These are phyloP conservation scores for Didymella exigua DNA, from an alignment of 2,329 filamentous ascomycete species.

Conservation along the genomic window DNA sequence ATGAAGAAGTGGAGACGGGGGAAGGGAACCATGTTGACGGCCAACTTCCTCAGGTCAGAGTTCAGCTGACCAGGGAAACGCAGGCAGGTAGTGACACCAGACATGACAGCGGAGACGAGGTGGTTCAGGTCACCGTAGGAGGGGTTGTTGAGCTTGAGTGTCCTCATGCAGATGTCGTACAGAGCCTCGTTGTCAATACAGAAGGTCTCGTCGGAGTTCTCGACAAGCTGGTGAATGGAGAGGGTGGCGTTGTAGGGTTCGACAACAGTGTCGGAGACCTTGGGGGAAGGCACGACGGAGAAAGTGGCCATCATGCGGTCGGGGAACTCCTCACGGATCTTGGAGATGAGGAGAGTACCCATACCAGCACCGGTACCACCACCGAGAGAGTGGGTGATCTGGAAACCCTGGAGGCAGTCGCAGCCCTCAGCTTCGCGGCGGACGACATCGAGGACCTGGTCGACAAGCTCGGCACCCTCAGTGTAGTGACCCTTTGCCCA, in stretches of 20 bases:
- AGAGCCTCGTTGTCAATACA: constrained; percentile 99
- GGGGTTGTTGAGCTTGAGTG: constrained; percentile 97
- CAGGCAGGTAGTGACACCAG: constrained; percentile 95
- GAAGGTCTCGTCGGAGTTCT: constrained; percentile 99
- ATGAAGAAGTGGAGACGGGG: constrained; percentile 99
- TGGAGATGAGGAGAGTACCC: constrained; percentile 99
- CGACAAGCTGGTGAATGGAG: constrained; percentile 97
- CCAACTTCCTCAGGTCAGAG: constrained; percentile 98
- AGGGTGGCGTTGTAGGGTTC: constrained; percentile 99
- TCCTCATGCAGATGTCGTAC: constrained; percentile 99
- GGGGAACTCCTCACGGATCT: constrained; percentile 99
- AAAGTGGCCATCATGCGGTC: constrained; percentile 99
- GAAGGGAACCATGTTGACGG: constrained; percentile 99
- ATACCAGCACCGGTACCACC: constrained; percentile 99
- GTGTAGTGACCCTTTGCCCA: constrained; percentile 99
- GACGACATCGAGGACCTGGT: constrained; percentile 97
- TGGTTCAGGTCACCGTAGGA: constrained; percentile 99
- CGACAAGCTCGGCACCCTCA: constrained; percentile 97
- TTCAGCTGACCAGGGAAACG: constrained; percentile 99
- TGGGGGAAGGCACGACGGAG: constrained; percentile 97
- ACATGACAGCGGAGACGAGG: constrained; percentile 99
- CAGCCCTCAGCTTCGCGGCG: constrained; percentile 98
- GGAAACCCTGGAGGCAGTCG: constrained; percentile 99
- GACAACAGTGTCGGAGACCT: constrained; percentile 99
- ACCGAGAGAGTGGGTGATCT: constrained; percentile 99